phyloP scores from a whole-genome alignment of 1,284 basidiomycete species.

The Sphagnurus paluster region DNA sequence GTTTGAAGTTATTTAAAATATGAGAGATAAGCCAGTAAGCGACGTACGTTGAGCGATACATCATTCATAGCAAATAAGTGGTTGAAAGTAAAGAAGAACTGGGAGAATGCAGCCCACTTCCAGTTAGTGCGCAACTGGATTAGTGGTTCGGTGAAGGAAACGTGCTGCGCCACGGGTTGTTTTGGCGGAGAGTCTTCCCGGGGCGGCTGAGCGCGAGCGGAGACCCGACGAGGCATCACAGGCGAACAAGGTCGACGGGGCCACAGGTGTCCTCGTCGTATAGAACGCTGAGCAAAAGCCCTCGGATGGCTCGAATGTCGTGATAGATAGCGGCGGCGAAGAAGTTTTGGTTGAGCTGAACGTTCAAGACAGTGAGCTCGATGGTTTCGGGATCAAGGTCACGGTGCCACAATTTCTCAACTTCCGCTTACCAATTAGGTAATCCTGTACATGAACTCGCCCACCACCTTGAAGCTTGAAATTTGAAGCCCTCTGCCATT shows the following conservation, averaged over 20 bases:
- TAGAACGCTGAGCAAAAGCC: background rate
- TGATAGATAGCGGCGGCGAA: constrained; percentile 1
- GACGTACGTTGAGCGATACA: constrained; percentile 56
- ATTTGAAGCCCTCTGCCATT: too few relatives aligned
- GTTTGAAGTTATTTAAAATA: constrained; percentile 14
- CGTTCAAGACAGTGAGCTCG: constrained; percentile 15
- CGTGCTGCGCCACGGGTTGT: constrained; percentile 19
- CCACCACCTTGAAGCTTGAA: too few relatives aligned
- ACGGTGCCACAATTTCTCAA: constrained; percentile 17
- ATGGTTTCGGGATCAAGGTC: constrained; percentile 19
- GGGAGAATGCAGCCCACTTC: constrained; percentile 84
- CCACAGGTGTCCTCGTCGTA: constrained; percentile 10
- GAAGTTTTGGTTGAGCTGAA: constrained; percentile 10
- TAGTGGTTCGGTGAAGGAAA: constrained; percentile 42
- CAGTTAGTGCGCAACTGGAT: constrained; percentile 60
- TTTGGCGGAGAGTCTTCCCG: constrained; percentile 24
- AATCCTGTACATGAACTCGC: too few relatives aligned
- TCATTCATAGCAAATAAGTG: constrained; percentile 65
- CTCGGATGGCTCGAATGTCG: background rate
- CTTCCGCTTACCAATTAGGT: constrained; percentile 10
- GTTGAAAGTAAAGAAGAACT: constrained; percentile 79
- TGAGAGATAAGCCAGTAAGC: constrained; percentile 14
- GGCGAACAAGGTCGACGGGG: constrained; percentile 9
- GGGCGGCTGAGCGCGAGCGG: constrained; percentile 26
- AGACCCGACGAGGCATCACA: constrained; percentile 40